Percentiles rank a stretch among this genome's conserved stretches.
phyloP scores from a whole-genome alignment of 495 filamentous ascomycete genomes.

The Pyronema omphalodes region DNA sequence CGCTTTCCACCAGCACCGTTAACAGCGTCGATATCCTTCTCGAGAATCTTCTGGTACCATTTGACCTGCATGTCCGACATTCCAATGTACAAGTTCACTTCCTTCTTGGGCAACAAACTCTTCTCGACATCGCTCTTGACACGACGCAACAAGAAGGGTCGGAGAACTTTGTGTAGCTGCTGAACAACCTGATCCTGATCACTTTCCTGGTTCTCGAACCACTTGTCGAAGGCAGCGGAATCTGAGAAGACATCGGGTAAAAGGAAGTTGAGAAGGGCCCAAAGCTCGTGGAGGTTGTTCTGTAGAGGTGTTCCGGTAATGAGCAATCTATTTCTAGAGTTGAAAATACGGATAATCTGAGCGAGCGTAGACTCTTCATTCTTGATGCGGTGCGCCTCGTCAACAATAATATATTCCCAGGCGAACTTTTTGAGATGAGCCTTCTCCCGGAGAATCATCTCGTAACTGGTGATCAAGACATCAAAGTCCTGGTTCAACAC shows the following conservation, averaged over 20 bases:
- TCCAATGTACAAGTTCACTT: slow-evolving; percentile 89
- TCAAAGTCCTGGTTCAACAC: slow-evolving; percentile 84
- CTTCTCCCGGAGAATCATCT: slow-evolving; percentile 94
- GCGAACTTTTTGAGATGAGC: slow-evolving; percentile 90
- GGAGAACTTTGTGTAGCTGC: slow-evolving; percentile 81
- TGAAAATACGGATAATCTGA: slow-evolving; percentile 92
- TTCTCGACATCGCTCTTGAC: slow-evolving; percentile 99
- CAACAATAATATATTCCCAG: slow-evolving; percentile 99
- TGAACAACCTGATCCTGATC: slow-evolving; percentile 95
- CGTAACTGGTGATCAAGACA: slow-evolving; percentile 87
- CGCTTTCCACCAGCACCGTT: slow-evolving; percentile 92
- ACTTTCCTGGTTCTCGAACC: slow-evolving; percentile 76
- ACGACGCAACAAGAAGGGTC: slow-evolving; percentile 85
- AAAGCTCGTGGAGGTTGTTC: slow-evolving; percentile 98
- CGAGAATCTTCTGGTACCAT: slow-evolving; percentile 98
- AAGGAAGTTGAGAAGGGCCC: slow-evolving; percentile 93
- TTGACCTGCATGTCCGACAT: slow-evolving; percentile 99
- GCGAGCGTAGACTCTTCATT: slow-evolving; percentile 96
- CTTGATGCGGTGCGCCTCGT: slow-evolving; percentile 98
- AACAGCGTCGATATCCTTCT: slow-evolving; percentile 98
- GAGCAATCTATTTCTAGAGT: slow-evolving; percentile 82
- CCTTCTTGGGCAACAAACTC: slow-evolving; percentile 92
- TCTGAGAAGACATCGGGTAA: slow-evolving; percentile 96
- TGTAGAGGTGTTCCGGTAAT: slow-evolving; percentile 97
- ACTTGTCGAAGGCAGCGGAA: slow-evolving; percentile 92